Evolutionary conservation across 164 flowering plant genomes (phyloP).

Genomic region (Nymphaea colorata): DNA sequence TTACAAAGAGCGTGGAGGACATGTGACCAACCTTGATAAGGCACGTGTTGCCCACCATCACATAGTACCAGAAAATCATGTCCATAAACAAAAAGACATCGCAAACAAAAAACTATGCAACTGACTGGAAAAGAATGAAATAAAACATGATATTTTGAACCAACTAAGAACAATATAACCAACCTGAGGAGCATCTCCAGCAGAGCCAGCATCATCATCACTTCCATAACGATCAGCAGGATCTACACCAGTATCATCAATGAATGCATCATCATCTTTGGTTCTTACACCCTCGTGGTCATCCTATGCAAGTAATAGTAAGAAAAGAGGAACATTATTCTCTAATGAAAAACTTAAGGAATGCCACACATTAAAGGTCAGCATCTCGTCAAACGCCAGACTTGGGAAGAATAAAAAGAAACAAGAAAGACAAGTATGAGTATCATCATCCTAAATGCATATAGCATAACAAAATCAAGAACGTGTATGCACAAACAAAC

Average conservation of each 20-base stretch:
- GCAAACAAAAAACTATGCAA: no score
- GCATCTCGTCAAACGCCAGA: neutral
- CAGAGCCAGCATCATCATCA: conserved; percentile 50
- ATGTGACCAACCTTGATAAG: neutral
- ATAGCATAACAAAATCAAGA: no score
- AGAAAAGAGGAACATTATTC: neutral
- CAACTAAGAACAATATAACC: neutral
- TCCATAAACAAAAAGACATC: neutral
- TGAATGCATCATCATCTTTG: conserved; percentile 83
- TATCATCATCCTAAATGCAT: no score
- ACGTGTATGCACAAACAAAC: no score
- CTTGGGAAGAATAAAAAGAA: neutral
- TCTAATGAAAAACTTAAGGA: neutral
- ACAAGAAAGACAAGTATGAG: neutral
- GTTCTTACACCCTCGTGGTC: conserved; percentile 73
- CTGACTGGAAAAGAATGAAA: no score
- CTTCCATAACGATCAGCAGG: conserved; percentile 63
- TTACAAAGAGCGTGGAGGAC: neutral
- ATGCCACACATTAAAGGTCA: neutral
- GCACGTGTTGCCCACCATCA: neutral
- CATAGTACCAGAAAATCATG: neutral
- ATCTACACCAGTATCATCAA: conserved; percentile 85
- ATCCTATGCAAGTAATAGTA: conserved; percentile 33
- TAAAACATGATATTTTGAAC: no score
- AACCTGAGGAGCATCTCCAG: conserved; percentile 74